Conservation (phyloP, 164 flowering plant species). For the Brasenia schreberi region DNA sequence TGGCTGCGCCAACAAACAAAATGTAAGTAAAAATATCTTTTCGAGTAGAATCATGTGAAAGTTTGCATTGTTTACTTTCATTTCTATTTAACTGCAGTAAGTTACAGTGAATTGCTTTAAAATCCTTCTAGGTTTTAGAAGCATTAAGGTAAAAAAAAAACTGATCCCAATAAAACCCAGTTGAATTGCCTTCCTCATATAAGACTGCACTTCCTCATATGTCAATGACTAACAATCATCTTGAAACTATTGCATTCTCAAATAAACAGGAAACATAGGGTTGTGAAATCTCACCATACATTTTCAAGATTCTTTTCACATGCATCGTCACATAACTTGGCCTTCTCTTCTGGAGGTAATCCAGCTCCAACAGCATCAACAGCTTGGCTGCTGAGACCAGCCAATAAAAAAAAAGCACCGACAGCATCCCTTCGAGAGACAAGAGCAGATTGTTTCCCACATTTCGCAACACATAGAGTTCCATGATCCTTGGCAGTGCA, state of each 20-base stretch:
- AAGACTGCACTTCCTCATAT: not conserved
- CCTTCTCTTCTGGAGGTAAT: constrained; percentile 81
- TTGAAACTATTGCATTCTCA: too few species aligned
- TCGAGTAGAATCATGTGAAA: too few species aligned
- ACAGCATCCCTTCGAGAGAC: constrained; percentile 41
- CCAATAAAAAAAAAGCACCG: constrained; percentile 29
- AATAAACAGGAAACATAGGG: constrained; percentile 3
- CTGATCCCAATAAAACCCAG: too few species aligned
- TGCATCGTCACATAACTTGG: constrained; percentile 58
- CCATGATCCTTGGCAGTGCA: constrained; percentile 15
- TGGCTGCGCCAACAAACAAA: too few species aligned
- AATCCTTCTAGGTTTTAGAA: too few species aligned
- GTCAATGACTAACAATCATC: not conserved
- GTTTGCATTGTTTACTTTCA: too few species aligned
- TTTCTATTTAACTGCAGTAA: too few species aligned
- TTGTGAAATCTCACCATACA: constrained; percentile 87
- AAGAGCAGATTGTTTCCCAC: constrained; percentile 4
- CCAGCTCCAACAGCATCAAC: constrained; percentile 53
- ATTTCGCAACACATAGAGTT: constrained; percentile 8
- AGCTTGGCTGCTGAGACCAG: constrained; percentile 21
- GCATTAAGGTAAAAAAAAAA: too few species aligned
- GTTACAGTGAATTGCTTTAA: too few species aligned
- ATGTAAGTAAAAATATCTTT: too few species aligned
- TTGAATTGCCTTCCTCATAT: not conserved
- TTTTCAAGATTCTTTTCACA: constrained; percentile 97